Percentiles rank a stretch among this genome's conserved stretches.
phyloP scores from a whole-genome alignment of 202 grass and related monocot species.

The Musa balbisiana region DNA sequence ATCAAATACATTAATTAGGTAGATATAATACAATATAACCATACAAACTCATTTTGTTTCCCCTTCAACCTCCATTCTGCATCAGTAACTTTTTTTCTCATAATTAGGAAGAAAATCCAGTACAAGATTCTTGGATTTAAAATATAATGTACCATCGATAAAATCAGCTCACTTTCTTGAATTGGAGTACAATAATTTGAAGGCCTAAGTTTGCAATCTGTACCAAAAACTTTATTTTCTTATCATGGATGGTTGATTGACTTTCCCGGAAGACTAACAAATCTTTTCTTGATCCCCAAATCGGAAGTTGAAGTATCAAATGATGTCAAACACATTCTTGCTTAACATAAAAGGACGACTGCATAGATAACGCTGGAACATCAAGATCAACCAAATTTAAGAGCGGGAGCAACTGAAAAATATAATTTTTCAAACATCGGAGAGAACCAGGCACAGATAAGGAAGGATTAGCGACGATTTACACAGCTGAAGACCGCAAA shows the following conservation, averaged over 20 bases:
- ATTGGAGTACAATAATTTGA: background rate
- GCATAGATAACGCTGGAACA: background rate
- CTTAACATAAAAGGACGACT: background rate
- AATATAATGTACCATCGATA: background rate
- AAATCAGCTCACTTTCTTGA: background rate
- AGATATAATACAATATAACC: background rate
- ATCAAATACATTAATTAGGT: conserved; percentile 16
- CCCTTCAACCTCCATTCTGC: background rate
- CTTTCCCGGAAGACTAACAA: background rate
- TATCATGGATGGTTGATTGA: background rate
- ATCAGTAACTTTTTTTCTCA: no score
- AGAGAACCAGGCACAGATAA: background rate
- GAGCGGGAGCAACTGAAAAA: background rate
- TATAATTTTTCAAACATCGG: background rate
- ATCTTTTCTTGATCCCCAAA: background rate
- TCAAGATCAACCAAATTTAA: background rate
- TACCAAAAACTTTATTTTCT: no score
- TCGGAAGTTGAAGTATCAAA: background rate
- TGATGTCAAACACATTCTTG: background rate
- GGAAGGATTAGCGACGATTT: background rate
- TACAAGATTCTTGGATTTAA: background rate
- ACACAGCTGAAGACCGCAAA: background rate
- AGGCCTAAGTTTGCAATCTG: background rate
- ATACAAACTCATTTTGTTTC: background rate
- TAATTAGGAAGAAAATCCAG: no score